Percentiles rank a stretch among this genome's conserved stretches.
Evolutionary conservation across 371 early-diverging fungal species (phyloP).

Genomic region (Mortierella sp.): DNA sequence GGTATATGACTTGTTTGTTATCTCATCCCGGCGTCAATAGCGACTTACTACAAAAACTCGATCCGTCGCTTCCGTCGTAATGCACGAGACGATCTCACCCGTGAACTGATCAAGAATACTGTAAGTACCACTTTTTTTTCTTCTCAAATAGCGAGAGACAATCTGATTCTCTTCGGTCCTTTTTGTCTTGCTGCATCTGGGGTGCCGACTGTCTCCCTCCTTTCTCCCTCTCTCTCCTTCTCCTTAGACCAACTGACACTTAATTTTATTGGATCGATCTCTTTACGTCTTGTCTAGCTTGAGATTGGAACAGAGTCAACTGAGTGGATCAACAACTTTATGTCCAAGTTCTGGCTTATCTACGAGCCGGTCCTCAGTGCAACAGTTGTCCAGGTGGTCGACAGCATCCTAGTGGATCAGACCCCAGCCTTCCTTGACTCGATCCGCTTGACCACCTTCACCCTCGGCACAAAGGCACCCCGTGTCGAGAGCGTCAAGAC

Average conservation of each 20-base stretch:
- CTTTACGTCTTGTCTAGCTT: conserved; percentile 26
- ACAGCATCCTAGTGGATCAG: conserved; percentile 78
- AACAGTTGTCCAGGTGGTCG: conserved; percentile 76
- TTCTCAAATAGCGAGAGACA: not conserved
- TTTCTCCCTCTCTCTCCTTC: not conserved
- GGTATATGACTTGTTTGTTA: not conserved
- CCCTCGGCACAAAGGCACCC: conserved; percentile 96
- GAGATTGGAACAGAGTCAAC: conserved; percentile 81
- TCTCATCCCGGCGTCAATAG: conserved; percentile 35
- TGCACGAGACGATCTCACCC: conserved; percentile 75
- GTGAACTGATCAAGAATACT: conserved; percentile 61
- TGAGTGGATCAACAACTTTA: conserved; percentile 97
- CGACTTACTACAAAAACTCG: conserved; percentile 75
- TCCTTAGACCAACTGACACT: not conserved
- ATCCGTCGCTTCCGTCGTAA: conserved; percentile 68
- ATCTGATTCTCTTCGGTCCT: not conserved
- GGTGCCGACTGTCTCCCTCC: not conserved
- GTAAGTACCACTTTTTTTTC: conserved; percentile 21
- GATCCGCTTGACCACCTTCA: conserved; percentile 91
- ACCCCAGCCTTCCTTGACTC: conserved; percentile 92
- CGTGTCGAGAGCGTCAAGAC: conserved; percentile 88
- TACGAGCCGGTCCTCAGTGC: conserved; percentile 93
- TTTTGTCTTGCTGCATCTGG: not conserved
- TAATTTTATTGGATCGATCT: not conserved
- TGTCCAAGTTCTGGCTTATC: conserved; percentile 92